These are phyloP conservation scores for Cercophora newfieldiana DNA, from an alignment of 495 filamentous ascomycete genomes.

Conservation along the genomic window DNA sequence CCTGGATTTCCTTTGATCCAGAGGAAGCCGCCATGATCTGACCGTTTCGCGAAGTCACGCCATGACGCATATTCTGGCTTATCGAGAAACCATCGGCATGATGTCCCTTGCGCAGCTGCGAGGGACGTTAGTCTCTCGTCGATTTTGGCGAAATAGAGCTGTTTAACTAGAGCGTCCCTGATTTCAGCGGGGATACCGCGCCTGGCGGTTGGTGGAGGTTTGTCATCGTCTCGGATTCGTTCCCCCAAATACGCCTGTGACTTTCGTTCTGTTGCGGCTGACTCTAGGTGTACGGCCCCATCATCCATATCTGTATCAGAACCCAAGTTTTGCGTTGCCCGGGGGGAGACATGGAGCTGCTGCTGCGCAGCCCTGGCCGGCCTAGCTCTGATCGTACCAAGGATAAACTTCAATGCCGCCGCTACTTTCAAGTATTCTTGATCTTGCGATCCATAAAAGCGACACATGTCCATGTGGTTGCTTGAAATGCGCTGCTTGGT, in stretches of 20 bases:
- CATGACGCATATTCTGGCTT: constrained; percentile 40
- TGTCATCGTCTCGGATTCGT: neutral
- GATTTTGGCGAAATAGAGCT: constrained; percentile 33
- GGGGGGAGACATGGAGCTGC: neutral
- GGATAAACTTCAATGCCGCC: constrained; percentile 12
- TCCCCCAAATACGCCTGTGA: neutral
- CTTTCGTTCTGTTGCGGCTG: neutral
- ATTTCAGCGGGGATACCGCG: neutral
- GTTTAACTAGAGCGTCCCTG: neutral
- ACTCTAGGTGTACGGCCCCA: neutral
- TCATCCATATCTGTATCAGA: neutral
- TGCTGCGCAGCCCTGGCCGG: neutral
- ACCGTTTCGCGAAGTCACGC: constrained; percentile 34
- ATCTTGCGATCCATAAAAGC: constrained; percentile 17
- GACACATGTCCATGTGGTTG: constrained; percentile 27
- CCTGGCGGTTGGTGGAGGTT: neutral
- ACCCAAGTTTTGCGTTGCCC: neutral
- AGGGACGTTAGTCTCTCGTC: constrained; percentile 33
- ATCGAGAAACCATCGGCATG: constrained; percentile 49
- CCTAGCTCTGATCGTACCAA: neutral
- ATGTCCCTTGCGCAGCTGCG: constrained; percentile 26
- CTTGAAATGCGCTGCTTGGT: constrained; percentile 18
- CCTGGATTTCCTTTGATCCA: constrained; percentile 58
- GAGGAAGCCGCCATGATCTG: constrained; percentile 47
- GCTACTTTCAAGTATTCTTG: constrained; percentile 21